Base-by-base conservation (phyloP, 805 yeast species). In the Ogataea nitratoaversa region DNA sequence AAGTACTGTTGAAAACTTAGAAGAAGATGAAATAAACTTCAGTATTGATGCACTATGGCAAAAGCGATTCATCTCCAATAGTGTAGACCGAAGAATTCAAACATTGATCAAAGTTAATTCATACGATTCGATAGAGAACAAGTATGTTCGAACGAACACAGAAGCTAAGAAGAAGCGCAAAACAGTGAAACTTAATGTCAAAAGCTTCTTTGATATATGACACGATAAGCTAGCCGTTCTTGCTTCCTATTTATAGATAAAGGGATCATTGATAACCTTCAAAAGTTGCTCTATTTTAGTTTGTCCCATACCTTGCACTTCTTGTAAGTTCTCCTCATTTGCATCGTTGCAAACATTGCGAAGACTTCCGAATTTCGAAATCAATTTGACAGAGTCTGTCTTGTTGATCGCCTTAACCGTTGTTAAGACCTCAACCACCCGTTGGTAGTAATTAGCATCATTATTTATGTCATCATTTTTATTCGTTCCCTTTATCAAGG, bases 301-400 rank as follows among this genome's bases (percentile, higher is more conserved):
- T 3, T 64, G 62, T 1, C 82, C 82, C 53, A 76, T 57, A 0
- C 82, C 82, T 28, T 65, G 70, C 8, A 76, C 63, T 17, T 48
- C 67, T 41, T 44, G 57, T 44, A 60, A 50, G 2, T 43, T 54
- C 33, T 42, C 53, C 28, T 57, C 58, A 22, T 34, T 63, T 36
- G 48, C 67, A 44, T 45, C 53, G 54, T 40, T 49, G 29, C 72
- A 73, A 16, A 75, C 59, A 23, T 67, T 61, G 34, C 62, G 62
- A 34, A 76, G 60, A 8, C 67, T 64, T 32, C 71, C 71, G 46
- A 67, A 73, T 44, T 72, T 73, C 6, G 79, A 74, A 20, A 76
- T 56, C 41, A 75, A 50, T 41, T 72, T 74, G 18, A 70, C 64
- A 14, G 76, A 74, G 47, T 76, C 79, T 0, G 81, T 75, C 50